Evolutionary conservation across 2,329 filamentous ascomycete genomes (phyloP).

Genomic region (Penicillium sclerotigenum): DNA sequence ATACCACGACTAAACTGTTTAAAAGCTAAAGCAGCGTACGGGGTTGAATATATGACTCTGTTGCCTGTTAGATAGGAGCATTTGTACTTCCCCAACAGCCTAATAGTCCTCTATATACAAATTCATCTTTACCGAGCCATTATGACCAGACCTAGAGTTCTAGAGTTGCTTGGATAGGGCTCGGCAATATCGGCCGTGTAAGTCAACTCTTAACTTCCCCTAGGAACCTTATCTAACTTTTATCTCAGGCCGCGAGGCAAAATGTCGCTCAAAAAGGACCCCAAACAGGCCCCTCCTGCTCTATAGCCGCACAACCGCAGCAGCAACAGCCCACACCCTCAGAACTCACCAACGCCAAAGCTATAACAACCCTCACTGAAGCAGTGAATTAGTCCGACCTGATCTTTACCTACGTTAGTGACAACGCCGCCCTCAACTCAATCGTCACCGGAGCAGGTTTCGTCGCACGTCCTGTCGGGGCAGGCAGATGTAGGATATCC

Average conservation of each 20-base stretch:
- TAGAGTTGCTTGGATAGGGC: conserved; percentile 72
- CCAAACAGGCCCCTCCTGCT: conserved; percentile 69
- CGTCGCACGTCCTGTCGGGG: conserved; percentile 62
- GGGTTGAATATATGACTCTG: not conserved
- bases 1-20: not conserved
- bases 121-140: not conserved
- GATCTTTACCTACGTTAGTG: conserved; percentile 75
- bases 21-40: not conserved
- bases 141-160: conserved; percentile 49
- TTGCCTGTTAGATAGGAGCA: not conserved
- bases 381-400: conserved; percentile 69
- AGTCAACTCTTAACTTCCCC: conserved; percentile 30
- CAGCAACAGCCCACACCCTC: conserved; percentile 63
- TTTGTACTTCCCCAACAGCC: not conserved
- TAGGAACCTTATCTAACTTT: conserved; percentile 9
- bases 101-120: not conserved
- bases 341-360: conserved; percentile 58
- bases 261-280: conserved; percentile 77
- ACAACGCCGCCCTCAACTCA: conserved; percentile 69
- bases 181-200: conserved; percentile 85
- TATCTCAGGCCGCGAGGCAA: conserved; percentile 69
- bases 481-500: conserved; percentile 62
- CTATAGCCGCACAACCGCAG: conserved; percentile 72
- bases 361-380: conserved; percentile 62
- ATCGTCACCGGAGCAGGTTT: conserved; percentile 69